phyloP scores from a whole-genome alignment of 2,329 filamentous ascomycete genomes.

The Didymella segeticola region DNA sequence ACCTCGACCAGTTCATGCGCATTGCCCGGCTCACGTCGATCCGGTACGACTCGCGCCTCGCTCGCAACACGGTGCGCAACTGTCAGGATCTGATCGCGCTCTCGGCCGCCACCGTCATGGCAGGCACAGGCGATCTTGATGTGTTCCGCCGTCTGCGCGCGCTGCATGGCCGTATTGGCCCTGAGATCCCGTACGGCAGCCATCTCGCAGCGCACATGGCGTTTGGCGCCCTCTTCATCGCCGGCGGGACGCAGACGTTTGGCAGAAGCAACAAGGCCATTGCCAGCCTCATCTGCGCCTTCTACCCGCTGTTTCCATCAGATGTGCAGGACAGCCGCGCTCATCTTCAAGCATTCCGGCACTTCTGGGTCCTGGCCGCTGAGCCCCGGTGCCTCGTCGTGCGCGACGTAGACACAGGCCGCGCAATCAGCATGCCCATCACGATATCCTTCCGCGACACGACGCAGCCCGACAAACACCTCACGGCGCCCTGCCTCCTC shows the following conservation, averaged over 20 bases:
- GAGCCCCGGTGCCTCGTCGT: conserved; percentile 88
- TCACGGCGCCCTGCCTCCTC: conserved; percentile 64
- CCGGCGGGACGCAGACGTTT: conserved; percentile 90
- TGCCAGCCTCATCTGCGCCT: conserved; percentile 83
- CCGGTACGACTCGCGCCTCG: conserved; percentile 83
- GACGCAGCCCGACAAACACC: conserved; percentile 30
- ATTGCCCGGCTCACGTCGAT: conserved; percentile 69
- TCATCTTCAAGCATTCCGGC: conserved; percentile 93
- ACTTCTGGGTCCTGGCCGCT: conserved; percentile 94
- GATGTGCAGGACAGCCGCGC: conserved; percentile 92
- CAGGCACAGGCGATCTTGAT: conserved; percentile 86
- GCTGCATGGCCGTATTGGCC: conserved; percentile 84
- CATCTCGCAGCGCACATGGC: conserved; percentile 93
- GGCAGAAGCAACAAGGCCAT: conserved; percentile 87
- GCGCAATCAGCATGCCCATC: conserved; percentile 77
- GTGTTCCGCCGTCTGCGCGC: conserved; percentile 85
- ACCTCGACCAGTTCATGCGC: conserved; percentile 85
- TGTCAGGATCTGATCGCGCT: conserved; percentile 89
- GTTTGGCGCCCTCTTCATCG: conserved; percentile 87
- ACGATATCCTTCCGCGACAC: conserved; percentile 65
- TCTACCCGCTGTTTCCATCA: conserved; percentile 91
- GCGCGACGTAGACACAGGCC: conserved; percentile 83
- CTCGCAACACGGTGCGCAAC: conserved; percentile 82
- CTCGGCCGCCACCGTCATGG: conserved; percentile 88
- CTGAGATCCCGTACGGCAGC: conserved; percentile 87